Conservation (phyloP, 1,284 basidiomycete species). For the Melampsora americana region DNA sequence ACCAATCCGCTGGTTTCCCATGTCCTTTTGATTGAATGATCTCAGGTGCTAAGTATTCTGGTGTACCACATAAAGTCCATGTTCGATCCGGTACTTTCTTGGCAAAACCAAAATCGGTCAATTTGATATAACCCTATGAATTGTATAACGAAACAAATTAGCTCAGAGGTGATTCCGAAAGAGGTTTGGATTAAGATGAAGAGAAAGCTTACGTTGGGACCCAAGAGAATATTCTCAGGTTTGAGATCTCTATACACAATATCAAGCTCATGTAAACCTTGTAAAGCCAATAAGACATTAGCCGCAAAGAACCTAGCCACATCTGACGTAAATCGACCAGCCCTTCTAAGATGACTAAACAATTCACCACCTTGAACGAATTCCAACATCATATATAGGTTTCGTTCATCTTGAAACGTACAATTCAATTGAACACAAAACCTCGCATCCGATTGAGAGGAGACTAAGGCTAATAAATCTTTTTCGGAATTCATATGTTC, state of each 20-base stretch:
- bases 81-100: slow-evolving; percentile 58
- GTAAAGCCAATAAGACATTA: slow-evolving; percentile 59
- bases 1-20: slow-evolving; percentile 60
- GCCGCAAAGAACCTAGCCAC: slow-evolving; percentile 60
- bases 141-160: not conserved
- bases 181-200: not conserved
- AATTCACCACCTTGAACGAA: slow-evolving; percentile 60
- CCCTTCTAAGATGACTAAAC: slow-evolving; percentile 58
- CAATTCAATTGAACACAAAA: slow-evolving; percentile 22
- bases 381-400: slow-evolving; percentile 61
- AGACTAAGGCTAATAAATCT: slow-evolving; percentile 54
- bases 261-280: slow-evolving; percentile 57
- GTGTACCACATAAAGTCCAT: slow-evolving; percentile 57
- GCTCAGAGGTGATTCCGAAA: not conserved
- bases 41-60: slow-evolving; percentile 50
- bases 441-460: not conserved
- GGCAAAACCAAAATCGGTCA: slow-evolving; percentile 61
- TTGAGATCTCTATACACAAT: slow-evolving; percentile 60
- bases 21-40: slow-evolving; percentile 57
- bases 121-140: slow-evolving; percentile 50
- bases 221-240: slow-evolving; percentile 59
- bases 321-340: slow-evolving; percentile 58
- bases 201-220: slow-evolving; percentile 55
- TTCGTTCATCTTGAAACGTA: slow-evolving; percentile 56
- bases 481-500: slow-evolving; percentile 62